These are phyloP conservation scores for Umbelopsis sp. DNA, from an alignment of 192 early-diverging fungal species.

Conservation along the genomic window DNA sequence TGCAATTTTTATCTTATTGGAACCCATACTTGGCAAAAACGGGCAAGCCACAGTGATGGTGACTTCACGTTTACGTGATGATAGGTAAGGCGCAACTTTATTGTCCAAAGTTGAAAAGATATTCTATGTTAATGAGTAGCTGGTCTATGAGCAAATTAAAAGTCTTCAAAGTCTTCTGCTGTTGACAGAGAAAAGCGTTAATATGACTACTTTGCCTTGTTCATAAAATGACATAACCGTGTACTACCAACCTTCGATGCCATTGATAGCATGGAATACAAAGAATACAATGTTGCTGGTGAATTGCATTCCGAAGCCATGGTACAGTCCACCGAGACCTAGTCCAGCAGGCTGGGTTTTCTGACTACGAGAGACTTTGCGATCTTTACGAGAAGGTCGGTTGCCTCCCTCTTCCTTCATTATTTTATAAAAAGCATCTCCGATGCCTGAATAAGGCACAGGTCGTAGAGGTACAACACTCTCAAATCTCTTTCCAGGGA, in stretches of 20 bases:
- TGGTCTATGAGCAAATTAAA: neutral
- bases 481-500: conserved; percentile 58
- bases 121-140: neutral
- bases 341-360: conserved; percentile 46
- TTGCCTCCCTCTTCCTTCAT: conserved; percentile 74
- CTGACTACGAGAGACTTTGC: conserved; percentile 21
- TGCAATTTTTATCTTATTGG: too few species aligned
- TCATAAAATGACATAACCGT: conserved; percentile 24
- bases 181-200: neutral
- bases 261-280: conserved; percentile 59
- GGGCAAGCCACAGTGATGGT: too few species aligned
- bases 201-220: neutral
- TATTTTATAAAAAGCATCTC: conserved; percentile 69
- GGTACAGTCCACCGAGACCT: conserved; percentile 70
- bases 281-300: conserved; percentile 60
- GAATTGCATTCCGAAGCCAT: conserved; percentile 69
- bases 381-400: conserved; percentile 22
- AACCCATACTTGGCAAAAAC: too few species aligned
- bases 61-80: neutral
- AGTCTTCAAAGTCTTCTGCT: conserved; percentile 18
- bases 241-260: conserved; percentile 48
- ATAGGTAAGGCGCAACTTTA: neutral
- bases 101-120: neutral
- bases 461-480: conserved; percentile 67
- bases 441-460: conserved; percentile 74